Evolutionary conservation across 78 protist species (phyloP).

Genomic region (Dictyostelium purpureum): DNA sequence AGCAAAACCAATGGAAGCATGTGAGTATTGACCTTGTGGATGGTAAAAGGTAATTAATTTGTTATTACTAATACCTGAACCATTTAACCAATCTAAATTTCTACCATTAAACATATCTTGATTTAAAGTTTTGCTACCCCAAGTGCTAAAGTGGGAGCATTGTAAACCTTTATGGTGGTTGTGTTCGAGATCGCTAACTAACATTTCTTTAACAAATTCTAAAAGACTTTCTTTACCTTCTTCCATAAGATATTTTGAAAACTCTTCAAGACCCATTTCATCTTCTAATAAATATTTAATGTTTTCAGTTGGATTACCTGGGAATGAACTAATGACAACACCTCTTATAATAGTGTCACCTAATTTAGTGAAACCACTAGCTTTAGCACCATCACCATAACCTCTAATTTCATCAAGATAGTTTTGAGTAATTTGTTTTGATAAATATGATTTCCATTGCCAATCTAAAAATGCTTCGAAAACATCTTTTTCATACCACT

Average conservation of each 20-base stretch:
- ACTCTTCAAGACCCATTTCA: neutral
- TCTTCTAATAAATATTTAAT: slow-evolving; percentile 39
- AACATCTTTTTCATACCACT: slow-evolving; percentile 8
- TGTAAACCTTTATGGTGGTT: neutral
- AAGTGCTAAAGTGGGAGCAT: slow-evolving; percentile 70
- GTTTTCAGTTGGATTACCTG: slow-evolving; percentile 36
- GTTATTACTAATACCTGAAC: slow-evolving; percentile 69
- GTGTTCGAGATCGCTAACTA: neutral
- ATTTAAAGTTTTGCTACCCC: slow-evolving; percentile 71
- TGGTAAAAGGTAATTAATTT: slow-evolving; percentile 74
- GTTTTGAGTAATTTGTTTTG: slow-evolving; percentile 57
- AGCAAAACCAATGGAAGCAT: slow-evolving; percentile 45
- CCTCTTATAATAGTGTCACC: neutral
- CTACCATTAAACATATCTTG: slow-evolving; percentile 76
- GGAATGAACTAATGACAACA: slow-evolving; percentile 26
- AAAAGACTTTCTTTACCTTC: neutral
- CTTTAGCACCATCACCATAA: slow-evolving; percentile 39
- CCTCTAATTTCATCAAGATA: slow-evolving; percentile 62
- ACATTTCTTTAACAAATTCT: neutral
- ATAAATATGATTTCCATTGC: slow-evolving; percentile 61
- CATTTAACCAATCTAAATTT: slow-evolving; percentile 82
- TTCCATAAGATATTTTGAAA: neutral
- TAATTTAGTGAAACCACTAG: slow-evolving; percentile 22
- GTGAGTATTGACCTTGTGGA: slow-evolving; percentile 17
- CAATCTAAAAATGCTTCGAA: slow-evolving; percentile 50